Conservation (phyloP, 2,329 filamentous ascomycete species). For the Talaromyces sp. region DNA sequence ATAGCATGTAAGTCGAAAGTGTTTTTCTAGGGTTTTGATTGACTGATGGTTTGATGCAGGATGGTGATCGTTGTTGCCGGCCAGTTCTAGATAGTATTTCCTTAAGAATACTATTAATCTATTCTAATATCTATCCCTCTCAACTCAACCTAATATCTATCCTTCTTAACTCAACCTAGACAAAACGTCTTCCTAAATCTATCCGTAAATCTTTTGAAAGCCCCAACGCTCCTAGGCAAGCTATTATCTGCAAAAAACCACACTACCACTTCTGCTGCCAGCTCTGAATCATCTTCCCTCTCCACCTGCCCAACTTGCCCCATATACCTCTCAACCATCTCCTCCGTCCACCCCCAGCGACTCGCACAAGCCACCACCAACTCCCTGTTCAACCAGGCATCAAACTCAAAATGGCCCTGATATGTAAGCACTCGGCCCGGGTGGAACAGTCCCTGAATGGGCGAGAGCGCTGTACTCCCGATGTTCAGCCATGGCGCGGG, state of each 20-base stretch:
- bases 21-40: too few relatives aligned
- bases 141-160: too few relatives aligned
- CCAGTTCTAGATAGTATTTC: neutral
- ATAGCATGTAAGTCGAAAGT: neutral
- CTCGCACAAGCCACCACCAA: conserved; percentile 19
- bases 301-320: conserved; percentile 19
- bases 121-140: neutral
- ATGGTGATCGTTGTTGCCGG: too few relatives aligned
- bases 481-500: conserved; percentile 26
- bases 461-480: conserved; percentile 20
- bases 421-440: conserved; percentile 24
- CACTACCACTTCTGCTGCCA: conserved; percentile 28
- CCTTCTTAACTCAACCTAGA: neutral
- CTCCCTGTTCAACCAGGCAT: conserved; percentile 20
- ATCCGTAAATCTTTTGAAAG: neutral
- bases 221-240: neutral
- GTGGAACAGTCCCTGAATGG: conserved; percentile 26
- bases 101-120: neutral
- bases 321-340: conserved; percentile 13
- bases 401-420: conserved; percentile 30
- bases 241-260: conserved; percentile 23
- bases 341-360: conserved; percentile 17
- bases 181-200: neutral
- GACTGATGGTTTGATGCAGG: too few relatives aligned
- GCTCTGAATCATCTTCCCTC: conserved; percentile 25